Base-by-base conservation (phyloP, 345 rosid genomes). In the Citrus hindsii region DNA sequence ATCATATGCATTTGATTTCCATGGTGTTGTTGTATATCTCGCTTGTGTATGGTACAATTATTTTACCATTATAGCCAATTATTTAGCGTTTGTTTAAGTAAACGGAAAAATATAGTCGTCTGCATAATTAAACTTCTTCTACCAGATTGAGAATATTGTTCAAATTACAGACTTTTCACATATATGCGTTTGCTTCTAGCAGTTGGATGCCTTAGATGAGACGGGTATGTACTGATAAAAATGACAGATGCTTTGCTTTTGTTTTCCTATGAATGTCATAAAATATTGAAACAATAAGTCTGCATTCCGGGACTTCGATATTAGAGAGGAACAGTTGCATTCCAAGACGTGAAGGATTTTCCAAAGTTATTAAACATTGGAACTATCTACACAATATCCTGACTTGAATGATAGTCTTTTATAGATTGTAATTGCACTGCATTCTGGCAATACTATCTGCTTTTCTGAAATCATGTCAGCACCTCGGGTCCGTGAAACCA, bases 401-500 rank as follows among this genome's bases (percentile, higher is more conserved):
- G 35, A n/a, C 79, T 66, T 33, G 72, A 65, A 53, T 14, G 30
- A 40, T 71, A 30, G 27, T 62, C 48, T 46, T 46, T 76, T 51
- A 67, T 66, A 76, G 53, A 76, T 32, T 24, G 35, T 25, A 42
- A 35, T 35, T 67, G 25, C 30, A 10, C 48, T 51, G 79, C 24
- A 12, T 22, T 66, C 18, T 33, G 18, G 37, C 12, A 66, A 35
- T 35, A 76, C 18, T 35, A 13, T 67, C 40, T 24, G 37, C 53
- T 14, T 25, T 40, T 55, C n/a, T n/a, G 9, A 9, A 79, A 74
- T 63, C 33, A 83, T 85, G 87, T 76, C 85, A 5, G 24, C 82
- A 21, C 58, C 71, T 62, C 73, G 84, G 68, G 74, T 80, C 59
- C 84, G 84, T 4, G 86, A 84, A 65, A 76, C 85, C 79, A 76